Base-by-base conservation (phyloP, 306 rosid species). In the Ochetophila trinervis region DNA sequence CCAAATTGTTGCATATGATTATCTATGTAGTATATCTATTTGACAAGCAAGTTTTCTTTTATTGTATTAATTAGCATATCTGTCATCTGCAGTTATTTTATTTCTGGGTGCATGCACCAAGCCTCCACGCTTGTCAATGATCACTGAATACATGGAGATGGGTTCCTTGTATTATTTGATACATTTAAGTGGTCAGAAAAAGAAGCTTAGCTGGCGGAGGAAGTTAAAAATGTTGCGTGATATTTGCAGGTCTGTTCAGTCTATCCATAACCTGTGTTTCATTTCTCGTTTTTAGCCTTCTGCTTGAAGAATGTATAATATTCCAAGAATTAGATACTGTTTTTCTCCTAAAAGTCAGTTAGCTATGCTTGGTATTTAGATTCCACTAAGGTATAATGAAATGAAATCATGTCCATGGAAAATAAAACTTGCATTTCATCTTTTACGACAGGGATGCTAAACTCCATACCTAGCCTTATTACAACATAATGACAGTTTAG, bases 31-130 rank as follows among this genome's bases (percentile, higher is more conserved):
- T 36, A 59, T 20, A 49, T 16, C 16, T 11, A 14, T 40, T 54
- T 72, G 45, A 15, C 49, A 20, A 60, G 53, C 45, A 53, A 47
- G 11, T 67, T 74, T 65, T 36, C 77, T 18, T 67, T n/a, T 68
- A 56, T 66, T 73, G 22, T 58, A 75, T 17, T 70, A 36, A 67
- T 32, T 48, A 42, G 21, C 60, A 68, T 27, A 82, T 73, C 62
- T 78, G 72, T 68, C 64, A 19, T 73, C 63, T 80, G 88, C 99
- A 94, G 99, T 94, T 74, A 90, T 94, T 74, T 83, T 94, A 81
- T 94, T 94, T 88, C 95, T 94, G 64, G 99, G 97, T 67, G 99
- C 99, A 57, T 94, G 97, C 85, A 90, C 97, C 22, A 90, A 86
- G 79, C 99, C 97, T 71, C 99, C 99, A 19, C 94, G 87, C 66